phyloP scores from a whole-genome alignment of 495 filamentous ascomycete species.

The Penicillium ochrochloron region DNA sequence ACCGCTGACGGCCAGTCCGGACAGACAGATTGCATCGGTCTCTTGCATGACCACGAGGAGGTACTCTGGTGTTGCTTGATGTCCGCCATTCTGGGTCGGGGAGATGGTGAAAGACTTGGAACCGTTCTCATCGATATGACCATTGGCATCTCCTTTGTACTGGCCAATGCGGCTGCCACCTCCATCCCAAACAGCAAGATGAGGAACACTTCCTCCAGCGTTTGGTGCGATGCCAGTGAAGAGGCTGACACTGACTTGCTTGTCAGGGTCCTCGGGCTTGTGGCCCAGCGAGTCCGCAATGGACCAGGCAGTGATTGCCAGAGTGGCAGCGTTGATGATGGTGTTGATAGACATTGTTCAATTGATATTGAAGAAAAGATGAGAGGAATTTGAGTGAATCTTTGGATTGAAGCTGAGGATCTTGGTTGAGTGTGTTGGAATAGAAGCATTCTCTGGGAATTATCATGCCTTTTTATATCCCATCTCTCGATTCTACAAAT shows the following conservation, averaged over 20 bases:
- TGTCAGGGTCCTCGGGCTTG: conserved; percentile 3
- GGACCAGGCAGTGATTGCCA: not conserved
- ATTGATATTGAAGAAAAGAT: not conserved
- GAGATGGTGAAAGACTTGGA: not conserved
- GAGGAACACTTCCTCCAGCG: not conserved
- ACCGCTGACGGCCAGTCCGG: not conserved
- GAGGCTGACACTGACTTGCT: not conserved
- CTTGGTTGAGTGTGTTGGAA: not conserved
- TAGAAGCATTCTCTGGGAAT: not conserved
- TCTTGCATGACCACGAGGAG: conserved; percentile 1
- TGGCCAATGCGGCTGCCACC: not conserved
- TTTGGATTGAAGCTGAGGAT: not conserved
- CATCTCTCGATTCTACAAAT: not conserved
- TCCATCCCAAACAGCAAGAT: not conserved
- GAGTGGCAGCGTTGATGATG: not conserved
- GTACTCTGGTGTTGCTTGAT: not conserved
- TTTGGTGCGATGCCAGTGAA: not conserved
- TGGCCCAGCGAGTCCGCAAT: conserved; percentile 5
- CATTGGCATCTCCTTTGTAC: conserved; percentile 1
- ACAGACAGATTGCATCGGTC: not conserved
- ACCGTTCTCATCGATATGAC: not conserved
- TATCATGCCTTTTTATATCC: not conserved
- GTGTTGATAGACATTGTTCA: conserved; percentile 3
- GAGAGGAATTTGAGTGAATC: not conserved
- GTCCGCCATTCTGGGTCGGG: not conserved